phyloP scores from a whole-genome alignment of 2,329 filamentous ascomycete species.

The Fusarium sp. region DNA sequence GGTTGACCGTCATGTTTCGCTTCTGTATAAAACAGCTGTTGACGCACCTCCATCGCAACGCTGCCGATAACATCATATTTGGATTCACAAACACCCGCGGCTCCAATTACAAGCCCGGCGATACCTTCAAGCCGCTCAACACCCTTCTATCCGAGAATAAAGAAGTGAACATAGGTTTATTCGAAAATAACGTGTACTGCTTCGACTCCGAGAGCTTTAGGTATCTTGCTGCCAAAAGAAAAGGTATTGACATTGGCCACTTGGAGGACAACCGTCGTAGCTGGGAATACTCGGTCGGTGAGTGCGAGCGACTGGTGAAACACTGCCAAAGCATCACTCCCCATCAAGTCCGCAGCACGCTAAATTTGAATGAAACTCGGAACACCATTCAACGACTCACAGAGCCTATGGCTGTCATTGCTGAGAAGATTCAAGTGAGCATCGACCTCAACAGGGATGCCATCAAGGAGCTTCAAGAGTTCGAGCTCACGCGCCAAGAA shows the following conservation, averaged over 20 bases:
- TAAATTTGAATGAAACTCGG: not conserved
- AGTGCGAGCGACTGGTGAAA: not conserved
- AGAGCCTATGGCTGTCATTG: not conserved
- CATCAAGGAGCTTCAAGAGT: not conserved
- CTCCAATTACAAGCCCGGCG: not conserved
- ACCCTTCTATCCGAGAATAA: not conserved
- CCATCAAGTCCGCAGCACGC: not conserved
- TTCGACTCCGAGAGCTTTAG: not conserved
- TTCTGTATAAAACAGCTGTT: not conserved
- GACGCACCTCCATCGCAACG: not conserved
- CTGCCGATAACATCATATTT: not conserved
- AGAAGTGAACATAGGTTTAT: not conserved
- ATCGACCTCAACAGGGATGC: not conserved
- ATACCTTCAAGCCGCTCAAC: not conserved
- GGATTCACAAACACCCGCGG: not conserved
- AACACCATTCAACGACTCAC: not conserved
- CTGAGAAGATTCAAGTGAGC: conserved; percentile 1
- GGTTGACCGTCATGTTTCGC: not conserved
- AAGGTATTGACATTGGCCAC: not conserved
- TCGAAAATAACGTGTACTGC: not conserved
- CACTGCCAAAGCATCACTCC: not conserved
- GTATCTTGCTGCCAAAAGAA: not conserved
- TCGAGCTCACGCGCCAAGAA: not conserved
- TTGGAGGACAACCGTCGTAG: not conserved
- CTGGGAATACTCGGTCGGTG: not conserved